Evolutionary conservation across 2,329 filamentous ascomycete genomes (phyloP).

Genomic region (Aspergillus sp.): DNA sequence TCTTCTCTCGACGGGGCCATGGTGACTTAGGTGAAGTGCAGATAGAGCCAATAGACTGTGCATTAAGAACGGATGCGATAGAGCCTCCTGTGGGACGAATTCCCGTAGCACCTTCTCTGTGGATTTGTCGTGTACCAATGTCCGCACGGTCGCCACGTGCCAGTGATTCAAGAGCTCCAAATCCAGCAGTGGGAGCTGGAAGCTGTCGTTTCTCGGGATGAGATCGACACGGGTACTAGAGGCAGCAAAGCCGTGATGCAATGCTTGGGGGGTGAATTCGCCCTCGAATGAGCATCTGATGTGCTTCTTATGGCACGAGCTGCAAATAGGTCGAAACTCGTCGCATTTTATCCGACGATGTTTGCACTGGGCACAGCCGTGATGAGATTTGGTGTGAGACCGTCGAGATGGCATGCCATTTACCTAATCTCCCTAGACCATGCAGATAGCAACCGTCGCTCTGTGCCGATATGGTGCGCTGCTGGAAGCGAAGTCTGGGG

Average conservation of each 20-base stretch:
- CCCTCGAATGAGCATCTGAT: constrained; percentile 9
- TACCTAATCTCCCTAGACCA: background rate
- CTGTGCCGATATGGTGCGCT: background rate
- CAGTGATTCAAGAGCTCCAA: constrained; percentile 19
- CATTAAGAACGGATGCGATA: constrained; percentile 16
- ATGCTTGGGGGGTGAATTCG: background rate
- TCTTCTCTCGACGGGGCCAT: background rate
- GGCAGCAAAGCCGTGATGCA: background rate
- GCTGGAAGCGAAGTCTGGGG: background rate
- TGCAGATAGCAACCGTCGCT: background rate
- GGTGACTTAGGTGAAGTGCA: constrained; percentile 11
- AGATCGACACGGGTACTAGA: background rate
- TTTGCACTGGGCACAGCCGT: constrained; percentile 19
- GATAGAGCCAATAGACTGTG: constrained; percentile 16
- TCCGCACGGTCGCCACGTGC: constrained; percentile 11
- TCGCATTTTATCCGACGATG: constrained; percentile 20
- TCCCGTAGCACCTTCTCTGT: constrained; percentile 8
- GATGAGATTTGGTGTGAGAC: constrained; percentile 15
- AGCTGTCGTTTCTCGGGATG: too few relatives aligned
- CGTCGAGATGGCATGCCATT: constrained; percentile 13
- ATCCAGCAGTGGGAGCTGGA: constrained; percentile 10
- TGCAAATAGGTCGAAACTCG: constrained; percentile 15
- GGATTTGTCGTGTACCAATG: background rate
- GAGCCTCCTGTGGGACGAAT: constrained; percentile 9
- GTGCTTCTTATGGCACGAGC: constrained; percentile 10